Evolutionary conservation across 2,329 filamentous ascomycete species (phyloP).

Genomic region (Coniochaeta sp.): DNA sequence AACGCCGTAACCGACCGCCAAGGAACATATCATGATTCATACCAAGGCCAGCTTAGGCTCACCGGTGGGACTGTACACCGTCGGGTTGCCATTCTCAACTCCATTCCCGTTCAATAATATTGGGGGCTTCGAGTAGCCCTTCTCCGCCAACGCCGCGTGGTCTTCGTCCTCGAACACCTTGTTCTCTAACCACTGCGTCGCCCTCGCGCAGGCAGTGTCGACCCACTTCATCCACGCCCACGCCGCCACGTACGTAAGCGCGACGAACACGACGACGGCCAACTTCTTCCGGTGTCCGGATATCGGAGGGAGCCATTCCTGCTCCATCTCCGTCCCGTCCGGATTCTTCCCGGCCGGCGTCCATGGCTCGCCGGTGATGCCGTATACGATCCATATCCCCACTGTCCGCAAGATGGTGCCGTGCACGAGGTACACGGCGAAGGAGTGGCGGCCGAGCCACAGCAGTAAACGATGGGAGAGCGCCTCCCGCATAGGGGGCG

Average conservation of each 20-base stretch:
- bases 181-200: slow-evolving; percentile 39
- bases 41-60: background rate
- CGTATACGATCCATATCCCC: slow-evolving; percentile 44
- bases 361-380: slow-evolving; percentile 28
- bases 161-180: slow-evolving; percentile 36
- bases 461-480: slow-evolving; percentile 42
- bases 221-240: slow-evolving; percentile 44
- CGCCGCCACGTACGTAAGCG: slow-evolving; percentile 36
- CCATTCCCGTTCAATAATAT: background rate
- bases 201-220: slow-evolving; percentile 38
- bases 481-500: slow-evolving; percentile 36
- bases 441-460: slow-evolving; percentile 47
- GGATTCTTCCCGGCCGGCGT: slow-evolving; percentile 16
- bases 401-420: slow-evolving; percentile 44
- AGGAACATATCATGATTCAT: background rate
- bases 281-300: slow-evolving; percentile 27
- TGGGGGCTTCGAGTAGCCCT: slow-evolving; percentile 9
- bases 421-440: slow-evolving; percentile 47
- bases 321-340: slow-evolving; percentile 30
- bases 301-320: slow-evolving; percentile 33
- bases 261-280: slow-evolving; percentile 37
- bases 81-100: background rate
- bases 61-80: background rate
- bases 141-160: slow-evolving; percentile 15
- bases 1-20: background rate